Evolutionary conservation across 306 rosid species (phyloP).

Genomic region (Cicer chorassanicum): DNA sequence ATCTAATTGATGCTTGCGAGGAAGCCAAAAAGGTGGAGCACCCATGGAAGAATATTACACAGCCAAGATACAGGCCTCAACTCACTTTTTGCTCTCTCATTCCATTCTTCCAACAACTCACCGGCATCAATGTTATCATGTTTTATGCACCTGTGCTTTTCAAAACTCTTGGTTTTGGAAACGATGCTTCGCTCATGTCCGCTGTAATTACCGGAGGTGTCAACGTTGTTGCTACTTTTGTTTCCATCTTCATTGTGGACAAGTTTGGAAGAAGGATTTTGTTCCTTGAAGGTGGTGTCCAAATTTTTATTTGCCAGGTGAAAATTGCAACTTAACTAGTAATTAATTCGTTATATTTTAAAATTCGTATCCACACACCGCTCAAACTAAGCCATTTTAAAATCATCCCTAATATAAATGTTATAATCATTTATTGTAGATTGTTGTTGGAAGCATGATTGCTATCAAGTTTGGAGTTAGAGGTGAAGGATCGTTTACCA

Average conservation of each 20-base stretch:
- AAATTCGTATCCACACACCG: background rate
- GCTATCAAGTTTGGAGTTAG: too few species aligned
- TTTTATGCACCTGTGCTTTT: slow-evolving; percentile 10
- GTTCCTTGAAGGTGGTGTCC: slow-evolving; percentile 5
- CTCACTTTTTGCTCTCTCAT: background rate
- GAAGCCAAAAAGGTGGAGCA: slow-evolving; percentile 6
- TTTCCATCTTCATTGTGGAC: background rate
- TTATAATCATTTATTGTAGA: background rate
- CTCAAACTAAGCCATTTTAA: background rate
- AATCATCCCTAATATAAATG: background rate
- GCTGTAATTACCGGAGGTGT: background rate
- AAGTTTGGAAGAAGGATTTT: slow-evolving; percentile 11
- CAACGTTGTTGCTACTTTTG: background rate
- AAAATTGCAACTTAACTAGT: background rate
- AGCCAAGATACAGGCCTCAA: background rate
- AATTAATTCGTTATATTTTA: background rate
- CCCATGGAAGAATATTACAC: background rate
- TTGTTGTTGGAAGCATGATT: too few species aligned
- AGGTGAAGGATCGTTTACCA: too few species aligned
- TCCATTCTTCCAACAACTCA: background rate
- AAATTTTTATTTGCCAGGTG: slow-evolving; percentile 2
- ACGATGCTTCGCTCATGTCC: background rate
- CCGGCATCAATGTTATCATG: slow-evolving; percentile 4
- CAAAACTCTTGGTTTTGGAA: background rate
- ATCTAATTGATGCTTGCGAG: background rate